Evolutionary conservation across 176 grass and related monocot genomes (phyloP), one percentile per base, ranked within the genome.

Genomic region (Bonia amplexicaulis): DNA sequence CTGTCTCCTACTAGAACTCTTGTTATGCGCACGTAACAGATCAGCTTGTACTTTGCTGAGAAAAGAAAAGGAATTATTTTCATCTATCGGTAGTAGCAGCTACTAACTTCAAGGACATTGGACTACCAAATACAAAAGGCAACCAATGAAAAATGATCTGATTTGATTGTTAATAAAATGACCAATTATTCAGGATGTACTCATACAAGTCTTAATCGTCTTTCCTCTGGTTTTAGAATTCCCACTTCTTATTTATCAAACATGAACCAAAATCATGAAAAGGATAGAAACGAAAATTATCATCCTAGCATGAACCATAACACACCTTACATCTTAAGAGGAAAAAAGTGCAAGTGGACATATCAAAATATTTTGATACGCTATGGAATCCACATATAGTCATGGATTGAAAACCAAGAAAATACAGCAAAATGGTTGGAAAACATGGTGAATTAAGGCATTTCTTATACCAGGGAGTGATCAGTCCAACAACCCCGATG

Each of bases 401-500:
- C 2, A 40, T 83, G 66, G 13, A 47, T 63, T n/a, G 20, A 39
- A 29, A 72, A 31, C 20, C 3, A 73, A 42, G 26, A 82, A 51
- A 9, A 80, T n/a, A 41, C 5, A 69, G 27, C 68, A 12, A 74
- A 89, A 68, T 40, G 52, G 64, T 51, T 62, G 31, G 20, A 48
- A 22, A 82, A 53, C 8, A 53, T 41, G 48, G 22, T 75, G 41
- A 66, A 87, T 76, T 19, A 81, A 72, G 71, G 68, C 59, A 73
- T 12, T 80, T 78, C n/a, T 47, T 85, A 60, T 98, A 98, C 96
- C 96, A 98, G 58, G 96, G 93, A 76, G 96, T 98, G 85, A 98
- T 93, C 44, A 98, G 69, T 76, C 91, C 96, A 90, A 95, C 93
- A 90, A 98, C 96, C 63, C 96, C 93, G 69, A 98, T 95, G 64